Evolutionary conservation across 306 rosid genomes (phyloP).

Genomic region (Vigna trinervia): DNA sequence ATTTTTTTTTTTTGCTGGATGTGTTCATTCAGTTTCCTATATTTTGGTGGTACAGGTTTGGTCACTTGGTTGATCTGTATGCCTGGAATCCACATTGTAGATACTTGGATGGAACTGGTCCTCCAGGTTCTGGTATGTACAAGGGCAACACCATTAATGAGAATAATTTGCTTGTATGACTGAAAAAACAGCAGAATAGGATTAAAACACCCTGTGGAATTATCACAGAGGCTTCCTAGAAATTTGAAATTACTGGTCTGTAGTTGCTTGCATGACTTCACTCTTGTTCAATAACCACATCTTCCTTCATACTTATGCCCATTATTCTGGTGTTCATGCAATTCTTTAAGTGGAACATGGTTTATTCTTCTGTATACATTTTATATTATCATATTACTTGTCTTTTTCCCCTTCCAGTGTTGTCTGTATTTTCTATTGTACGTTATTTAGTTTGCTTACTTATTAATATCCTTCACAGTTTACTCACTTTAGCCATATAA

Average conservation of each 20-base stretch:
- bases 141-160: constrained; percentile 11
- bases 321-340: constrained; percentile 1
- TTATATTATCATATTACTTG: constrained; percentile 25
- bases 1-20: constrained; percentile 4
- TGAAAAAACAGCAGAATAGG: constrained; percentile 8
- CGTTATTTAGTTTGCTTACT: constrained; percentile 29
- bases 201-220: constrained; percentile 19
- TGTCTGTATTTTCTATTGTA: constrained; percentile 31
- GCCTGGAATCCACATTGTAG: constrained; percentile 97
- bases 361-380: constrained; percentile 12
- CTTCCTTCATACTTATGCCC: not conserved
- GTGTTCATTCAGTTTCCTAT: constrained; percentile 20
- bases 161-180: constrained; percentile 30
- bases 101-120: constrained; percentile 85
- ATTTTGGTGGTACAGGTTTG: constrained; percentile 65
- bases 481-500: constrained; percentile 24
- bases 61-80: constrained; percentile 90
- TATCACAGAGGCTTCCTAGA: constrained; percentile 19
- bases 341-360: constrained; percentile 24
- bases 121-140: constrained; percentile 67
- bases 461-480: constrained; percentile 10
- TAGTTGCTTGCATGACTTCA: constrained; percentile 24
- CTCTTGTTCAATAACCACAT: constrained; percentile 18
- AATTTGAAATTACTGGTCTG: constrained; percentile 27
- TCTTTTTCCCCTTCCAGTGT: constrained; percentile 30